Evolutionary conservation across 352 stramenopile genomes (phyloP).

Genomic region (Phytophthora nicotianae): DNA sequence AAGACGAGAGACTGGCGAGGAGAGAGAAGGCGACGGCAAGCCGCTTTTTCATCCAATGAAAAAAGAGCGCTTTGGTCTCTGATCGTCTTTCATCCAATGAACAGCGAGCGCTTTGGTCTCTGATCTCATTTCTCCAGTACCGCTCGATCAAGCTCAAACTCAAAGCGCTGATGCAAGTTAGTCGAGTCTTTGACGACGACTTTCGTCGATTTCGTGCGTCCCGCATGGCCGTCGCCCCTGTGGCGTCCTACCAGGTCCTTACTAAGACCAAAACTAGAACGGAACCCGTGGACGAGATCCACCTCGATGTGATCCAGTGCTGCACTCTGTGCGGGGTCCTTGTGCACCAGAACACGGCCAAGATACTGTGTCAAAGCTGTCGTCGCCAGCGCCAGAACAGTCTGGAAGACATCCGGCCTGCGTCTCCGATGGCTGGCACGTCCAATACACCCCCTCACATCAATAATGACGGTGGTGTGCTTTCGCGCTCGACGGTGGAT

Average conservation of each 20-base stretch:
- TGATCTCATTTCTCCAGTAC: constrained; percentile 15
- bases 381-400: constrained; percentile 14
- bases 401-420: constrained; percentile 25
- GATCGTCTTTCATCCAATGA: constrained; percentile 7
- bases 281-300: constrained; percentile 15
- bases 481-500: constrained; percentile 8
- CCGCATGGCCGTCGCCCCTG: constrained; percentile 12
- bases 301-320: constrained; percentile 19
- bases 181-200: constrained; percentile 12
- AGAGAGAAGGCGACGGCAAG: no score
- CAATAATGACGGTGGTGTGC: constrained; percentile 6
- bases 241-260: constrained; percentile 8
- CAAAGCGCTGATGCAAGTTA: constrained; percentile 23
- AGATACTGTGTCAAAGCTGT: constrained; percentile 17
- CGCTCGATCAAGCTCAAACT: not conserved
- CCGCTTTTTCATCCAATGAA: no score
- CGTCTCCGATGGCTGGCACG: constrained; percentile 17
- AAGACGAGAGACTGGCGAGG: no score
- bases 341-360: constrained; percentile 6
- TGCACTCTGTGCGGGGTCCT: constrained; percentile 13
- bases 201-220: constrained; percentile 14
- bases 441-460: not conserved
- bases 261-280: constrained; percentile 4
- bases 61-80: no score
- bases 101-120: not conserved